Evolutionary conservation across 1,284 basidiomycete genomes (phyloP), one percentile per base, ranked within the genome.

Genomic region (Ceratobasidium sp.): DNA sequence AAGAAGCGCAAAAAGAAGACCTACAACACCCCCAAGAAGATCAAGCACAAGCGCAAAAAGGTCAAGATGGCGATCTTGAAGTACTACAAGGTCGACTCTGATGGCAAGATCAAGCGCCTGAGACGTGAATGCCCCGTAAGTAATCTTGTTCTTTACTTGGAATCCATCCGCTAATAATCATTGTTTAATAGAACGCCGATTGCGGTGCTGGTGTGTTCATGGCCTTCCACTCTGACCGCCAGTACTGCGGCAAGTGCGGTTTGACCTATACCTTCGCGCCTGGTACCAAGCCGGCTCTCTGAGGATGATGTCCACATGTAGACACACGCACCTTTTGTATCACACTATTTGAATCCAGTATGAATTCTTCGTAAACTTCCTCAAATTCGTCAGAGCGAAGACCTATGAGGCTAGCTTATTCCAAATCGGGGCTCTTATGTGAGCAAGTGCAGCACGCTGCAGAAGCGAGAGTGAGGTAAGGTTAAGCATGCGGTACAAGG

Each of bases 1-100:
- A 97, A 97, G 93, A 98, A 98, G 91, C 90, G 97, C 83, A 99
- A 99, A 91, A 99, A 98, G 89, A 98, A 98, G 91, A 96, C 94
- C 73, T 97, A 97, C 93, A 95, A 88, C 82, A 97, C 96, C 81
- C 97, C 97, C 84, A 99, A 99, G 91, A 98, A 98, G 88, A 90
- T 98, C 89, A 98, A 98, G 91, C 96, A 98, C 88, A 98, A 98
- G 91, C 92, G 92, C 84, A 97, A 97, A 89, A 97, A 98, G 89
- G 95, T 98, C 87, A 99, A 97, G 86, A 86, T 87, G 96, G 86
- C 95, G 80, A 96, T 98, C 86, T 87, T 99, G 83, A 98, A 98
- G 86, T 98, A 97, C 89, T 98, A 98, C 88, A 97, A 96, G 86
- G 96, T 99, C 80, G 96, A 98, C 85, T 95, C 94, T 73, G 96